These are phyloP conservation scores for Boechera divaricarpa DNA, from an alignment of 345 rosid genomes.

Conservation along the genomic window DNA sequence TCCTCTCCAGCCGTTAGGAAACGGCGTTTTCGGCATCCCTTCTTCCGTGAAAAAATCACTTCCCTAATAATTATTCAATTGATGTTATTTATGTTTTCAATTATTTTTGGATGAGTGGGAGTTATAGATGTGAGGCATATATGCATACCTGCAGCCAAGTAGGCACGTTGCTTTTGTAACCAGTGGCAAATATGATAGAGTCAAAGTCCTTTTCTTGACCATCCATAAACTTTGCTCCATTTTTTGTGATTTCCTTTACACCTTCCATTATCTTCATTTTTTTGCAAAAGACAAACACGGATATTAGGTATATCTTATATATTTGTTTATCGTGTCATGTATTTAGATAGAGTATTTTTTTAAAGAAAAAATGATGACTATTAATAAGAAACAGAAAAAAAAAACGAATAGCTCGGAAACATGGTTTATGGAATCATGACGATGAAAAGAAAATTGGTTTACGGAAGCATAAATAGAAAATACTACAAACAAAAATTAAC, in stretches of 20 bases:
- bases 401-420: slow-evolving; percentile 24
- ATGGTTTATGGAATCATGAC: slow-evolving; percentile 2
- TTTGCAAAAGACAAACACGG: neutral
- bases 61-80: slow-evolving; percentile 43
- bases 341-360: neutral
- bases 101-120: slow-evolving; percentile 9
- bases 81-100: neutral
- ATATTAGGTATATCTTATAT: neutral
- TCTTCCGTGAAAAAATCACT: slow-evolving; percentile 72
- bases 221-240: slow-evolving; percentile 76
- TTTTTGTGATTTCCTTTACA: slow-evolving; percentile 71
- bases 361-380: neutral
- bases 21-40: slow-evolving; percentile 81
- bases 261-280: slow-evolving; percentile 65
- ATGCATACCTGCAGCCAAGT: slow-evolving; percentile 82
- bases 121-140: slow-evolving; percentile 4
- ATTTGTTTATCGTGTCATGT: neutral
- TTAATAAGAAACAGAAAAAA: neutral
- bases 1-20: slow-evolving; percentile 89
- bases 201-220: slow-evolving; percentile 79
- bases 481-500: slow-evolving; percentile 27
- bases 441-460: neutral
- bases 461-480: slow-evolving; percentile 1
- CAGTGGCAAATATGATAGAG: slow-evolving; percentile 87
- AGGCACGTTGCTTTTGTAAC: slow-evolving; percentile 90